Evolutionary conservation across 257 asterid species (phyloP).

Genomic region (Ballota nigra): DNA sequence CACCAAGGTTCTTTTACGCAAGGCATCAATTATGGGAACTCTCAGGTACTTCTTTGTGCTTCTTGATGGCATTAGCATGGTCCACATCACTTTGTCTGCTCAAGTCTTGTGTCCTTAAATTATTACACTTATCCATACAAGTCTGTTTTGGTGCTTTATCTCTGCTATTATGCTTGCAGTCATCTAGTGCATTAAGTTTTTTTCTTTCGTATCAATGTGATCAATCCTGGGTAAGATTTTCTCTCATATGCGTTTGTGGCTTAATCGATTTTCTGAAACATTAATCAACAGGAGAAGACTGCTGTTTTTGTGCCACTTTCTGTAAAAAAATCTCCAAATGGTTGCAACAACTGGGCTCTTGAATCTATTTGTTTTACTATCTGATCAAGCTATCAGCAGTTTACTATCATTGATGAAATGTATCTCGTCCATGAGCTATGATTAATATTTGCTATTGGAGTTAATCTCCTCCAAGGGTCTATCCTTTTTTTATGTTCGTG

Average conservation of each 20-base stretch:
- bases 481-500: background rate
- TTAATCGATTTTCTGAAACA: background rate
- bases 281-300: background rate
- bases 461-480: background rate
- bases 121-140: background rate
- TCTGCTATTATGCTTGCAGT: background rate
- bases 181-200: background rate
- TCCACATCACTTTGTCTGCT: background rate
- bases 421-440: background rate
- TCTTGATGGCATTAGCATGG: background rate
- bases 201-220: background rate
- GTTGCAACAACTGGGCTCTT: background rate
- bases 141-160: background rate
- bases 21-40: conserved; percentile 52
- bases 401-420: background rate
- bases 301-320: background rate
- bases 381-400: background rate
- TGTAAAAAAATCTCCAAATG: background rate
- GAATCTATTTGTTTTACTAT: background rate
- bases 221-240: background rate
- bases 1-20: conserved; percentile 62
- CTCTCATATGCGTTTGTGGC: background rate
- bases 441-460: background rate
- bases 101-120: background rate
- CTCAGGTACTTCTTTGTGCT: conserved; percentile 41